These are phyloP conservation scores for Exophiala aquamarina DNA, from an alignment of 2,329 filamentous ascomycete species.

Conservation along the genomic window DNA sequence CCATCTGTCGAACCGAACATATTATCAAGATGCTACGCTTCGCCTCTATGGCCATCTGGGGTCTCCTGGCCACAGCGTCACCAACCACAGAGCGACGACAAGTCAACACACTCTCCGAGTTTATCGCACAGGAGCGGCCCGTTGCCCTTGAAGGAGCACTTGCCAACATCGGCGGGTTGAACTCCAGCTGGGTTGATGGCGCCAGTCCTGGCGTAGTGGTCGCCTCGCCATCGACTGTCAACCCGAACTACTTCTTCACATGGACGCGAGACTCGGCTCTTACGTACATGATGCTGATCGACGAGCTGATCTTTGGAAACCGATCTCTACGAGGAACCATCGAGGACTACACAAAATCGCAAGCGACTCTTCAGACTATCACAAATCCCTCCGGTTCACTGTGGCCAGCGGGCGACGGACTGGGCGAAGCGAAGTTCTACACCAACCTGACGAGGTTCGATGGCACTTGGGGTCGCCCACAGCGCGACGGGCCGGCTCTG, in stretches of 20 bases:
- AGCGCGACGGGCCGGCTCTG: slow-evolving; percentile 50
- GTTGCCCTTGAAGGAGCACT: slow-evolving; percentile 56
- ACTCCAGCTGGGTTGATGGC: slow-evolving; percentile 50
- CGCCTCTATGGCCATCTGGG: slow-evolving; percentile 3
- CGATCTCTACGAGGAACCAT: slow-evolving; percentile 60
- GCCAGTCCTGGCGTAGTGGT: slow-evolving; percentile 54
- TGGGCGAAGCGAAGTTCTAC: slow-evolving; percentile 73
- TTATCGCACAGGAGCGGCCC: slow-evolving; percentile 46
- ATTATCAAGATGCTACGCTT: slow-evolving; percentile 5
- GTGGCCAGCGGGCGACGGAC: slow-evolving; percentile 54
- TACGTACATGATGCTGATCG: slow-evolving; percentile 67
- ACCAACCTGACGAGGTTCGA: slow-evolving; percentile 63
- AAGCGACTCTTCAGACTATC: slow-evolving; percentile 65
- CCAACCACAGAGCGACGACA: slow-evolving; percentile 16
- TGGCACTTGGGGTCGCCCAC: slow-evolving; percentile 66
- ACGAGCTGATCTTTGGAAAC: slow-evolving; percentile 66
- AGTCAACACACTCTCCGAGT: slow-evolving; percentile 31
- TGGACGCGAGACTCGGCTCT: slow-evolving; percentile 78
- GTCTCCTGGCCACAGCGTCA: slow-evolving; percentile 4
- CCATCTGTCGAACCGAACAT: not conserved
- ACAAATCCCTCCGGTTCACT: slow-evolving; percentile 65
- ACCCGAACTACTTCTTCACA: slow-evolving; percentile 68
- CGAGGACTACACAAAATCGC: slow-evolving; percentile 65
- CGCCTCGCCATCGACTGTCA: slow-evolving; percentile 56
- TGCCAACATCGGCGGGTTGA: slow-evolving; percentile 54